Base-by-base conservation (phyloP, 305 asterid genomes). In the Fraxinus baroniana region DNA sequence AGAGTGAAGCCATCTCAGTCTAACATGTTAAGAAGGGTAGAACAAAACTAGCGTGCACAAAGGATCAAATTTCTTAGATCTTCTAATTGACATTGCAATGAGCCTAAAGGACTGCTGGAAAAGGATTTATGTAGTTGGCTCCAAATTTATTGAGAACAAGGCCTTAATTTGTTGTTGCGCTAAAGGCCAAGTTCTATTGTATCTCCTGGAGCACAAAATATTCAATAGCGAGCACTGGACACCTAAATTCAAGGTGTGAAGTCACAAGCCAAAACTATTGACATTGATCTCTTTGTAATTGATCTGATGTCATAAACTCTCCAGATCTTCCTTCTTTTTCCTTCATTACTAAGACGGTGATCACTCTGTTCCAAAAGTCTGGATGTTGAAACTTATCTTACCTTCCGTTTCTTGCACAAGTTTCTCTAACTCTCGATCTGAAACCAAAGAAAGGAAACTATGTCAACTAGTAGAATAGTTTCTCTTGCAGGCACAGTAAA, bases 351-450 rank as follows among this genome's bases (percentile, higher is more conserved):
- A 26, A 70, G 17, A 17, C 62, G 20, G 73, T 13, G 36, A 28
- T 44, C 49, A 39, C 20, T 75, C 49, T 37, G 30, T 33, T 26
- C 44, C 74, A 28, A 55, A 77, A 71, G 15, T 28, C 32, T 46
- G 15, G 74, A 33, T 26, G 30, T 78, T 46, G 57, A 80, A 41
- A 37, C 79, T 52, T 77, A 74, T 49, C 90, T 82, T 91, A 96
- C 98, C 99, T 70, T 94, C 95, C 33, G 99, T 96, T 77, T 89
- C 92, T 55, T 87, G 90, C 81, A 93, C 98, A 82, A 96, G 92
- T 74, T 86, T 91, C 87, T 92, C 98, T 74, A 96, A 82, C 80
- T 96, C 99, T 87, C 94, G 87, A 83, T 90, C 99, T 96, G 95
- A 83, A 83, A 74, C 39, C 77, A 88, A 79, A 70, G 77, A 77